Evolutionary conservation across 306 rosid species (phyloP).

Genomic region (Hippophae tibetana): DNA sequence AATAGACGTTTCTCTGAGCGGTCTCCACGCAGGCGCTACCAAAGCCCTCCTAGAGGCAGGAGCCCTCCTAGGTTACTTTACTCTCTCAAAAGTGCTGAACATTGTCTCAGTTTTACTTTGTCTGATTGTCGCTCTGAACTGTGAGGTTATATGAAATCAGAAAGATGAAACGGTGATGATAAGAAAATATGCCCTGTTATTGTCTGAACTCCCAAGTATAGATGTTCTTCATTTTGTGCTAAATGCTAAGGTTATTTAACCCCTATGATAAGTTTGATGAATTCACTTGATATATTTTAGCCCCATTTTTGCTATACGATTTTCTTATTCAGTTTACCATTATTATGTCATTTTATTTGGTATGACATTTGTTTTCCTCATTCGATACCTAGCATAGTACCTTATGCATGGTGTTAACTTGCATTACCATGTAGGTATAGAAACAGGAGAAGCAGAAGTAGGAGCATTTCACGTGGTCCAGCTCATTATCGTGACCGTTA

Average conservation of each 20-base stretch:
- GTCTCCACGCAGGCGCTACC: conserved; percentile 52
- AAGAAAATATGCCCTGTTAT: too few relatives aligned
- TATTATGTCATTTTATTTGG: not conserved
- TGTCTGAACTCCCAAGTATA: too few relatives aligned
- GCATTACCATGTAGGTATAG: conserved; percentile 32
- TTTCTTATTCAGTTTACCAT: too few relatives aligned
- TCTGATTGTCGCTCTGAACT: too few relatives aligned
- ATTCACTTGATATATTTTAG: too few relatives aligned
- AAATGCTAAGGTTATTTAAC: too few relatives aligned
- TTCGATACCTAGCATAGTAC: not conserved
- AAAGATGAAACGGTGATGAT: too few relatives aligned
- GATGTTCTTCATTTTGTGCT: too few relatives aligned
- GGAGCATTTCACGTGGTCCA: conserved; percentile 73
- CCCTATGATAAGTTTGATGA: too few relatives aligned
- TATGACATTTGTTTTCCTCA: not conserved
- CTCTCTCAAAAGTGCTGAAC: conserved; percentile 3
- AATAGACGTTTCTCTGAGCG: conserved; percentile 51
- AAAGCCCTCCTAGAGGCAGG: conserved; percentile 63
- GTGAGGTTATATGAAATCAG: too few relatives aligned
- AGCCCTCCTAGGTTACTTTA: conserved; percentile 63
- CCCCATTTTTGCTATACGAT: too few relatives aligned
- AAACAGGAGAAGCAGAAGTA: conserved; percentile 57
- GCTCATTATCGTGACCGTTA: conserved; percentile 39
- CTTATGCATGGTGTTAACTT: not conserved
- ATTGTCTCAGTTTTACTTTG: not conserved